Conservation (phyloP, 495 filamentous ascomycete species). For the Letharia lupina region DNA sequence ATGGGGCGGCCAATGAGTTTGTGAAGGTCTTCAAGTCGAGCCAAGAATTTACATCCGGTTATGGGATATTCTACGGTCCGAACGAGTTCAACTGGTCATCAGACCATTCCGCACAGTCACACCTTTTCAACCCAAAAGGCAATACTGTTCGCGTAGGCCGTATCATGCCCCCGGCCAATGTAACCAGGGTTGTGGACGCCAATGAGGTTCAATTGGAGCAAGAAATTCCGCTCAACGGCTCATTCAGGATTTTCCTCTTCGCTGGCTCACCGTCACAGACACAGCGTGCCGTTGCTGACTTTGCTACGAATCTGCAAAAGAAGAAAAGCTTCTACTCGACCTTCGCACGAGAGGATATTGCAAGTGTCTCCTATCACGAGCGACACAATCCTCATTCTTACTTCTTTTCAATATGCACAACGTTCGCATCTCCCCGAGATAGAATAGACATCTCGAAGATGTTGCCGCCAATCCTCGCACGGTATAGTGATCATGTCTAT, state of each 20-base stretch:
- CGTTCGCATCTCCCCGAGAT: constrained; percentile 57
- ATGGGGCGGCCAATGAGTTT: constrained; percentile 49
- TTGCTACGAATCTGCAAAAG: constrained; percentile 54
- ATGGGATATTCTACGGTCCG: constrained; percentile 53
- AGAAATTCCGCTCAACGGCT: constrained; percentile 76
- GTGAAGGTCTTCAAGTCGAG: constrained; percentile 56
- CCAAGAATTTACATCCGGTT: constrained; percentile 59
- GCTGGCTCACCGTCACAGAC: constrained; percentile 57
- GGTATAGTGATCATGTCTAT: constrained; percentile 78
- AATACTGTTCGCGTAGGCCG: constrained; percentile 59
- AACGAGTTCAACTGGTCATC: constrained; percentile 64
- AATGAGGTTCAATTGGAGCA: constrained; percentile 85
- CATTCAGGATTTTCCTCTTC: constrained; percentile 80
- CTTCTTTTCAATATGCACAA: constrained; percentile 69
- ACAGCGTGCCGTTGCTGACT: constrained; percentile 54
- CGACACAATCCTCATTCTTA: constrained; percentile 71
- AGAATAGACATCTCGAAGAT: constrained; percentile 55
- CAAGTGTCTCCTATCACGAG: constrained; percentile 66
- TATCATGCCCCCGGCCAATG: constrained; percentile 63
- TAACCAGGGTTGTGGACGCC: constrained; percentile 75
- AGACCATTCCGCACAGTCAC: constrained; percentile 61
- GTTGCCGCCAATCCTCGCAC: constrained; percentile 57
- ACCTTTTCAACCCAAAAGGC: constrained; percentile 53
- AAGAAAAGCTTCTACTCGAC: constrained; percentile 60
- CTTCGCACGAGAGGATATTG: constrained; percentile 52